Evolutionary conservation across 1,139 yeast species (phyloP).

Genomic region (Magnusiomyces suaveolens): DNA sequence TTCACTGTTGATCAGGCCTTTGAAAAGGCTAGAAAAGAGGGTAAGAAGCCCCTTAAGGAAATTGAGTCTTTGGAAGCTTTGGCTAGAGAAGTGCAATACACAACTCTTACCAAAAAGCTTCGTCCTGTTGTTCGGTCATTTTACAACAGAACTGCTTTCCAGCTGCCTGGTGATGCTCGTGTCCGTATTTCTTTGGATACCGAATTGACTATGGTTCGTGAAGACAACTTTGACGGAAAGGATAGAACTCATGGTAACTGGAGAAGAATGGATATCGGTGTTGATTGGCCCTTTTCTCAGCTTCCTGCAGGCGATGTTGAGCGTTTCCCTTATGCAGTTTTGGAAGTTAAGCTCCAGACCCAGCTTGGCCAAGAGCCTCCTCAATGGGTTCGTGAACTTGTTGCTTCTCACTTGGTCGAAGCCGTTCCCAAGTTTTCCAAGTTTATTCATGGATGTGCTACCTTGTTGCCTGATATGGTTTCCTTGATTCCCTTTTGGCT

Average conservation of each 20-base stretch:
- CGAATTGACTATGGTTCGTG: conserved; percentile 90
- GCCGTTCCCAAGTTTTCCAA: conserved; percentile 97
- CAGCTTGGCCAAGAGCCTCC: conserved; percentile 99
- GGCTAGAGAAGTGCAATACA: conserved; percentile 87
- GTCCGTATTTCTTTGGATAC: conserved; percentile 96
- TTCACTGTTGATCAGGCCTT: conserved; percentile 84
- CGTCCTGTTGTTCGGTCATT: conserved; percentile 94
- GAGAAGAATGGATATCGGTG: conserved; percentile 98
- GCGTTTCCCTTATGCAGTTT: conserved; percentile 92
- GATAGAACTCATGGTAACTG: conserved; percentile 89
- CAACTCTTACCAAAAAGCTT: conserved; percentile 69
- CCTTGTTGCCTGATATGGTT: conserved; percentile 72
- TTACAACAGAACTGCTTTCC: conserved; percentile 97
- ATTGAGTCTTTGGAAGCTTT: conserved; percentile 85
- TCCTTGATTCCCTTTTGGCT: conserved; percentile 89
- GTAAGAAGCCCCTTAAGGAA: conserved; percentile 76
- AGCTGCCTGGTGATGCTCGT: conserved; percentile 96
- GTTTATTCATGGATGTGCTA: conserved; percentile 91
- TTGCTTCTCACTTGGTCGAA: conserved; percentile 85
- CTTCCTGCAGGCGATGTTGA: conserved; percentile 76
- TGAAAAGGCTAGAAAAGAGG: conserved; percentile 86
- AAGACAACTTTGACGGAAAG: conserved; percentile 87
- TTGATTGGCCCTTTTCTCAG: conserved; percentile 88
- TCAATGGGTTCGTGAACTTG: conserved; percentile 88
- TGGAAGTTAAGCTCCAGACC: conserved; percentile 93